These are phyloP conservation scores for Mallotus japonicus DNA, from an alignment of 441 rosid species.

Conservation along the genomic window DNA sequence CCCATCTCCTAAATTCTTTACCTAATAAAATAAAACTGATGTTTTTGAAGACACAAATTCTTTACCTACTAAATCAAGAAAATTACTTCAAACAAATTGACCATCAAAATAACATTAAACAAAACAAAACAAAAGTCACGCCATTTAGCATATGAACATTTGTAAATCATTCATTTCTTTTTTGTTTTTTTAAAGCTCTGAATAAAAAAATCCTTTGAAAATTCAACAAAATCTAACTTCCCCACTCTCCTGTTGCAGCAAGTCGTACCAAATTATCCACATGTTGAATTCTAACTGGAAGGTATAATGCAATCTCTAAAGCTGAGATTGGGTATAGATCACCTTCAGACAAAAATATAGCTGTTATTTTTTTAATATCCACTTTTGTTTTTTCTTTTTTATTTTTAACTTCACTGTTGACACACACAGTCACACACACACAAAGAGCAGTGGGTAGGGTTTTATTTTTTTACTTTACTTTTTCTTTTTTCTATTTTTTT, in stretches of 20 bases:
- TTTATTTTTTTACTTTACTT: conserved; percentile 28
- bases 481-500: conserved; percentile 31
- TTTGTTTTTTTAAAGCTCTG: neutral
- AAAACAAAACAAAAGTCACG: neutral
- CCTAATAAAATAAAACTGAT: conserved; percentile 25
- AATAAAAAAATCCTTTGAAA: neutral
- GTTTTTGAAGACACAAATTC: conserved; percentile 23
- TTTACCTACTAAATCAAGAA: conserved; percentile 32
- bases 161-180: neutral
- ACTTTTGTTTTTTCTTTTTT: conserved; percentile 8
- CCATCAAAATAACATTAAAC: neutral
- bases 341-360: conserved; percentile 7
- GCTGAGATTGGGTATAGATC: neutral
- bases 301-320: neutral
- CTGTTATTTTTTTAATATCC: conserved; percentile 4
- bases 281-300: neutral
- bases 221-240: neutral
- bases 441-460: conserved; percentile 52
- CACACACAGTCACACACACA: conserved; percentile 28
- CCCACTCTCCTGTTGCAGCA: neutral
- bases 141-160: neutral
- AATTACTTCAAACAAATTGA: conserved; percentile 13
- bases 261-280: neutral
- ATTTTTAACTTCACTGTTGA: conserved; percentile 26
- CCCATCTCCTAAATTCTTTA: conserved; percentile 18